A percentile compares a stretch with the other conserved stretches of the same genome.
phyloP scores from a whole-genome alignment of 805 yeast species.

The Ogataea nitratoaversa region DNA sequence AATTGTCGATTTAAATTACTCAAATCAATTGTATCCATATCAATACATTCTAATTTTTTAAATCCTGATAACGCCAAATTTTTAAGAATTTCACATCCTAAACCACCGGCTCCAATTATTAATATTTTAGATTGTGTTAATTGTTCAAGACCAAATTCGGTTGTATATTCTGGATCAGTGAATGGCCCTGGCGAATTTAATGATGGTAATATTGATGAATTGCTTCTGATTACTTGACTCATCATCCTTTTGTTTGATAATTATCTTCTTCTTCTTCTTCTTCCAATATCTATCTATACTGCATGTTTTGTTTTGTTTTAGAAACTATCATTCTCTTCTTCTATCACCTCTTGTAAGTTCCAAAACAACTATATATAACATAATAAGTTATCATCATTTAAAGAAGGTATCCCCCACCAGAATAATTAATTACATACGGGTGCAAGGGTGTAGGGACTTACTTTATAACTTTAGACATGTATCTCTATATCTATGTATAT shows the following conservation, averaged over 20 bases:
- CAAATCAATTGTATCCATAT: conserved; percentile 81
- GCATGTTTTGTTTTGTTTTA: background rate
- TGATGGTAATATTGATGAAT: conserved; percentile 7
- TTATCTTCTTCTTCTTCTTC: background rate
- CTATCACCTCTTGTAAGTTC: too few species aligned
- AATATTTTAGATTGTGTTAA: conserved; percentile 27
- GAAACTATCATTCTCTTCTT: background rate
- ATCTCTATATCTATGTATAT: background rate
- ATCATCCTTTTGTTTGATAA: too few species aligned
- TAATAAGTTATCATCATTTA: too few species aligned
- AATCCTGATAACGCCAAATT: conserved; percentile 70
- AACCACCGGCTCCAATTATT: conserved; percentile 77
- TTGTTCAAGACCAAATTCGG: conserved; percentile 16
- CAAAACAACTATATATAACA: too few species aligned
- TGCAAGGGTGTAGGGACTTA: background rate
- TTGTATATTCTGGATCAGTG: conserved; percentile 29
- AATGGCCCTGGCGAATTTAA: conserved; percentile 25
- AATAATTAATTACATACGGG: background rate
- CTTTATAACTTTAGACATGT: background rate
- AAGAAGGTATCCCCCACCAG: too few species aligned
- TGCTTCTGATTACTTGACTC: background rate
- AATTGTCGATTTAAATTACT: conserved; percentile 75
- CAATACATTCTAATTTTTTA: conserved; percentile 60
- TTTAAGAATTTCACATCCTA: conserved; percentile 78
- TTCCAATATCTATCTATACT: background rate